A percentile compares a stretch with the other conserved stretches of the same genome.
Conservation (phyloP, 495 filamentous ascomycete genomes). For the Penicillium cosmopolitanum region DNA sequence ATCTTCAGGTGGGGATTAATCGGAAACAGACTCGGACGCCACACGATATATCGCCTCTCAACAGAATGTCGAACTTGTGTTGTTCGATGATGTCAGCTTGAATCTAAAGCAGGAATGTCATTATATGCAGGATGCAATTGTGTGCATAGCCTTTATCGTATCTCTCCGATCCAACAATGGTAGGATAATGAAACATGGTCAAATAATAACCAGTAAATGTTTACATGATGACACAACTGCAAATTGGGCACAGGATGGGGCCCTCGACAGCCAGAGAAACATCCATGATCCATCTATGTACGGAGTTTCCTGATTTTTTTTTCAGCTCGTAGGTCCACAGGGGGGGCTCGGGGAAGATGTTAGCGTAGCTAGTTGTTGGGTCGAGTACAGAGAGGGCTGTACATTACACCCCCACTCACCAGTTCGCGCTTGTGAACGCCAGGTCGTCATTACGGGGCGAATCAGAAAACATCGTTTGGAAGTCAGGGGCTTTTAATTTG, state of each 20-base stretch:
- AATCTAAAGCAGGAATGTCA: no score
- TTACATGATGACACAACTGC: background rate
- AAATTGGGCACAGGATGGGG: background rate
- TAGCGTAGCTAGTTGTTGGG: background rate
- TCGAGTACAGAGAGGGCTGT: background rate
- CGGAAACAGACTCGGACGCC: no score
- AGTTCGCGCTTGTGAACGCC: conserved; percentile 4
- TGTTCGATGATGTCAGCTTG: no score
- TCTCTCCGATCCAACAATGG: no score
- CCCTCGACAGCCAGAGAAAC: background rate
- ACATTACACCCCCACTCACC: background rate
- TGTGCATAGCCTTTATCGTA: no score
- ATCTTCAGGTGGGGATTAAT: no score
- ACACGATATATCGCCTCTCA: no score
- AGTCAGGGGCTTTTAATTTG: conserved; percentile 3
- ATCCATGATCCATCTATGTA: no score
- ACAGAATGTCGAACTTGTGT: no score
- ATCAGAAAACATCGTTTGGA: conserved; percentile 1
- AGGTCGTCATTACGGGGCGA: conserved; percentile 2
- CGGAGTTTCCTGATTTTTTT: background rate
- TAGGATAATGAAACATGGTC: no score
- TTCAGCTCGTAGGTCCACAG: background rate
- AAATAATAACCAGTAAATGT: no score
- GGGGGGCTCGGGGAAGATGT: background rate
- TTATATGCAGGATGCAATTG: no score